Evolutionary conservation across 805 yeast genomes (phyloP).

Genomic region (Teunomyces gatunensis): DNA sequence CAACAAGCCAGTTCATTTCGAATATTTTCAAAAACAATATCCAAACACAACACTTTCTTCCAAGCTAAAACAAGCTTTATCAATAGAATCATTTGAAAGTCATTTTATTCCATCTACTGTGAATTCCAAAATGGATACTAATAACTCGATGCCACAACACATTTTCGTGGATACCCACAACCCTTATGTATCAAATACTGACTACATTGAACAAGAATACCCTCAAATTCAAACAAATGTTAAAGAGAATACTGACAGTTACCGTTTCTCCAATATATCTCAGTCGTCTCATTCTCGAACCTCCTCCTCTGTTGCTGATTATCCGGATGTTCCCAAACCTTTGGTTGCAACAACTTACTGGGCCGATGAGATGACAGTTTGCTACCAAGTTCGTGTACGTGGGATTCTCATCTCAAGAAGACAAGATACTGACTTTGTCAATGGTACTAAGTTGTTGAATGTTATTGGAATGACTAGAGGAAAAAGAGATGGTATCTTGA

Average conservation of each 20-base stretch:
- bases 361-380: slow-evolving; percentile 36
- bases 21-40: not conserved
- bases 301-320: slow-evolving; percentile 13
- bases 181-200: not conserved
- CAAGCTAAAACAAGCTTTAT: not conserved
- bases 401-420: slow-evolving; percentile 35
- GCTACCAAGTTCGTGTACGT: slow-evolving; percentile 37
- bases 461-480: slow-evolving; percentile 41
- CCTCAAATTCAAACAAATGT: not conserved
- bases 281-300: slow-evolving; percentile 12
- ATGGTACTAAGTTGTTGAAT: slow-evolving; percentile 39
- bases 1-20: not conserved
- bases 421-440: slow-evolving; percentile 32
- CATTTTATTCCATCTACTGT: not conserved
- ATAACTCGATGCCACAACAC: not conserved
- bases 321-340: slow-evolving; percentile 26
- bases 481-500: slow-evolving; percentile 38
- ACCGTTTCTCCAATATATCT: not conserved
- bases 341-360: slow-evolving; percentile 34
- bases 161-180: not conserved
- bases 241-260: not conserved
- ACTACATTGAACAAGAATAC: not conserved
- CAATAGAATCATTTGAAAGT: not conserved
- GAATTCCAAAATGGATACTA: slow-evolving; percentile 1
- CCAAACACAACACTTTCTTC: not conserved